These are phyloP conservation scores for Penicillium sp. DNA, from an alignment of 2,329 filamentous ascomycete genomes.

Conservation along the genomic window DNA sequence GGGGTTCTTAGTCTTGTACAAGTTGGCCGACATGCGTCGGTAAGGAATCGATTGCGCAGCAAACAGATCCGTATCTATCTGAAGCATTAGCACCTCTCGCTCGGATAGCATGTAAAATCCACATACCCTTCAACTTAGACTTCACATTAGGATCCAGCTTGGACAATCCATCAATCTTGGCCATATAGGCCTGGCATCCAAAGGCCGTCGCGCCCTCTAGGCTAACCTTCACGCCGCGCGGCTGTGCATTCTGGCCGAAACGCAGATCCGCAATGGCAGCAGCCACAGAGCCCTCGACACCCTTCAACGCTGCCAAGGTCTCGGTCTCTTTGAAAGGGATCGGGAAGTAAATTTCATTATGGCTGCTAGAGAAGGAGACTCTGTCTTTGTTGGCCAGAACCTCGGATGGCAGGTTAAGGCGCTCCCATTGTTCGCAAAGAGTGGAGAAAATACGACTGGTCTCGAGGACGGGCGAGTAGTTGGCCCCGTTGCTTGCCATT, in stretches of 20 bases:
- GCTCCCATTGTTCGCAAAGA: constrained; percentile 34
- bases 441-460: constrained; percentile 35
- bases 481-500: constrained; percentile 15
- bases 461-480: constrained; percentile 35
- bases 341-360: constrained; percentile 38
- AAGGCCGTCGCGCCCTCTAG: constrained; percentile 40
- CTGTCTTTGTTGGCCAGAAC: constrained; percentile 30
- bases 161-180: constrained; percentile 37
- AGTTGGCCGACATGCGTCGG: constrained; percentile 65
- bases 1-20: constrained; percentile 62
- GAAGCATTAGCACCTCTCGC: constrained; percentile 7
- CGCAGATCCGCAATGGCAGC: constrained; percentile 56
- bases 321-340: constrained; percentile 52
- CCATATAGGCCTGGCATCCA: constrained; percentile 41
- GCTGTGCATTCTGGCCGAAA: constrained; percentile 41
- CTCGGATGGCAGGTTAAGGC: constrained; percentile 30
- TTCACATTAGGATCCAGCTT: constrained; percentile 37
- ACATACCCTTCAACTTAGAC: constrained; percentile 36
- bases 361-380: constrained; percentile 35
- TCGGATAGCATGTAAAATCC: no score
- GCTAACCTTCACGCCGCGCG: constrained; percentile 33
- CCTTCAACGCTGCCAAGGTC: constrained; percentile 53
- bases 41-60: constrained; percentile 67
- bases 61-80: constrained; percentile 64
- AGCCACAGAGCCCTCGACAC: constrained; percentile 55